A percentile compares a stretch with the other conserved stretches of the same genome.
Conservation (phyloP, 2,329 filamentous ascomycete genomes). For the Pseudogymnoascus sp. region DNA sequence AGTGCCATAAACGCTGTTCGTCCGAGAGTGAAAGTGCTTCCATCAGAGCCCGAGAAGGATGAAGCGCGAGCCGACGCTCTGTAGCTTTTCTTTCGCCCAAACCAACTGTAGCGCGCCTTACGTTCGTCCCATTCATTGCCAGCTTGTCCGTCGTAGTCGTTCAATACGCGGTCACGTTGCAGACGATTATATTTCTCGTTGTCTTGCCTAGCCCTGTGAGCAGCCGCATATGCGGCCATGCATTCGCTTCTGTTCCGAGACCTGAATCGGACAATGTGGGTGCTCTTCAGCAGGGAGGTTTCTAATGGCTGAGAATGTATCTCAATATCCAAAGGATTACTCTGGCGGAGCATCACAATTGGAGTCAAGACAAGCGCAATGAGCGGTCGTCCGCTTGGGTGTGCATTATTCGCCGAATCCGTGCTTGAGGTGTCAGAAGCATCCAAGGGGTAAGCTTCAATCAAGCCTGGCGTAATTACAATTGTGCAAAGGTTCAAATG, state of each 20-base stretch:
- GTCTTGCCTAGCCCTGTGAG: conserved; percentile 83
- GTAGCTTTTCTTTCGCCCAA: conserved; percentile 57
- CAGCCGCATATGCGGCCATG: conserved; percentile 70
- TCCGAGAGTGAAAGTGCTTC: conserved; percentile 66
- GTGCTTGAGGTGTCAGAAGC: conserved; percentile 26
- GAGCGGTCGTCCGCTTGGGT: conserved; percentile 35
- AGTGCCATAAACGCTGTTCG: conserved; percentile 67
- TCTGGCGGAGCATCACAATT: conserved; percentile 78
- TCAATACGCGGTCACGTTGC: conserved; percentile 59
- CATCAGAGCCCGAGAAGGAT: conserved; percentile 51
- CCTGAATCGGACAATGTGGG: conserved; percentile 75
- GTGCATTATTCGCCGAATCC: not conserved
- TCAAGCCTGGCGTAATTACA: conserved; percentile 47
- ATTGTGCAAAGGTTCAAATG: conserved; percentile 44
- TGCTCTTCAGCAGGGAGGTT: conserved; percentile 59
- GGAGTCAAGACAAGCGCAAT: conserved; percentile 81
- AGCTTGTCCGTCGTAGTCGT: conserved; percentile 52
- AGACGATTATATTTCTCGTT: conserved; percentile 77
- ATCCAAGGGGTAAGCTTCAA: conserved; percentile 45
- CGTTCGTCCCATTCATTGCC: conserved; percentile 34
- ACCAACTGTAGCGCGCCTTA: conserved; percentile 43
- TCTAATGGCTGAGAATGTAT: conserved; percentile 76
- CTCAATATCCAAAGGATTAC: conserved; percentile 87
- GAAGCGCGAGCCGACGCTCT: conserved; percentile 53
- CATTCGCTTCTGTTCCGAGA: conserved; percentile 70